A percentile compares a stretch with the other conserved stretches of the same genome.
Conservation (phyloP, 176 grass and related monocot species). For the Saccharum officinarum region DNA sequence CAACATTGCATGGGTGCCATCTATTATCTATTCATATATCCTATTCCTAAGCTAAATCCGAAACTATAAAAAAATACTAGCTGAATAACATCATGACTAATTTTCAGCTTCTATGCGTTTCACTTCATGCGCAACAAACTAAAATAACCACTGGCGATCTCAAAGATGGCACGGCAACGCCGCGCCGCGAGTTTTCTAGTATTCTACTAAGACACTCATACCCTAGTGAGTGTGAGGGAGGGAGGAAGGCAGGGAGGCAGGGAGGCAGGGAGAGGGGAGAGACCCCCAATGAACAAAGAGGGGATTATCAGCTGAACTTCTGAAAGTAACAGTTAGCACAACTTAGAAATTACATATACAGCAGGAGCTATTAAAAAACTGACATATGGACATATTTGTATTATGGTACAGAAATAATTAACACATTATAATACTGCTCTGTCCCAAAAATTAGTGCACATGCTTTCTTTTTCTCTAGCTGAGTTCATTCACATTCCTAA, state of each 20-base stretch:
- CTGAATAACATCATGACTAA: no score
- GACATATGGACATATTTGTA: not conserved
- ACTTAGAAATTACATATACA: not conserved
- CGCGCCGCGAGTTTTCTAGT: no score
- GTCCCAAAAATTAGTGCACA: not conserved
- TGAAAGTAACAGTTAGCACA: not conserved
- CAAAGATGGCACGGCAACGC: no score
- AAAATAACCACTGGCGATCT: no score
- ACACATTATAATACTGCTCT: not conserved
- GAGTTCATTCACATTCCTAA: not conserved
- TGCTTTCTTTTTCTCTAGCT: not conserved
- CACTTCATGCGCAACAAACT: no score
- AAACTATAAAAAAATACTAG: no score
- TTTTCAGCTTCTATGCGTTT: no score
- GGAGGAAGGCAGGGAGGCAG: no score
- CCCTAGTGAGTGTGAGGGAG: not conserved
- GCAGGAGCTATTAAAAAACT: not conserved
- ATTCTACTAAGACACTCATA: not conserved
- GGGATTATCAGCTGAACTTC: not conserved
- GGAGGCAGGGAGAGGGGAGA: not conserved
- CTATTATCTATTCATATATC: no score
- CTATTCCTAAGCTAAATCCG: no score
- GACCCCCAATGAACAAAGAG: not conserved
- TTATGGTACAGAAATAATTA: not conserved
- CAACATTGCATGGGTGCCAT: no score